Evolutionary conservation across 176 grass and related monocot genomes (phyloP).

Genomic region (Saccharum spontaneum): DNA sequence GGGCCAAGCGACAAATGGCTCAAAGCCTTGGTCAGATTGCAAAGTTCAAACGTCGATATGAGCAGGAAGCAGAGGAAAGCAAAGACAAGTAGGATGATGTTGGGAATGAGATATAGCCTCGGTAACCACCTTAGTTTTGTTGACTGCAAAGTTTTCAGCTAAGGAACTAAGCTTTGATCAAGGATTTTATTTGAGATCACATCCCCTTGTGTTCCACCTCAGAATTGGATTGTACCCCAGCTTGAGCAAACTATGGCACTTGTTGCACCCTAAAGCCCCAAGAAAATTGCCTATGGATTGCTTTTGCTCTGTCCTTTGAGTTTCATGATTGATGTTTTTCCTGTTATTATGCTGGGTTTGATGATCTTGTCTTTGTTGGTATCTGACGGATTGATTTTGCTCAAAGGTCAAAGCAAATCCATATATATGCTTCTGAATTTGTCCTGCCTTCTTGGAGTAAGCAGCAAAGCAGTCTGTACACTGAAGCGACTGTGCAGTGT

Average conservation of each 20-base stretch:
- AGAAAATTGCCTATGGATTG: not conserved
- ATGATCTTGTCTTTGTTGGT: not conserved
- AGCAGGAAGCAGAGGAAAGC: not conserved
- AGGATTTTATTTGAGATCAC: not conserved
- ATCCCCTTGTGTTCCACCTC: not conserved
- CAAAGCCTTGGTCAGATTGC: slow-evolving; percentile 45
- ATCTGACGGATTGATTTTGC: no score
- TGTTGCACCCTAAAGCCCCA: not conserved
- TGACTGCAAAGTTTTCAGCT: not conserved
- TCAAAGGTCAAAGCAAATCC: no score
- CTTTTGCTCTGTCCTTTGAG: not conserved
- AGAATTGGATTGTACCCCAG: not conserved
- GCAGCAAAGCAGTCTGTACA: no score
- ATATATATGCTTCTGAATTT: no score
- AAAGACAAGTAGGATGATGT: not conserved
- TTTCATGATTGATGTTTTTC: not conserved
- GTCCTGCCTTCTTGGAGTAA: no score
- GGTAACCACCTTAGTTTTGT: not conserved
- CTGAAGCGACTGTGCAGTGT: no score
- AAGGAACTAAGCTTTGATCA: not conserved
- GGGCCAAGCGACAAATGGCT: slow-evolving; percentile 59
- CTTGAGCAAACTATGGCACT: not conserved
- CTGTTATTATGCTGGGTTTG: not conserved
- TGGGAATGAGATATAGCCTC: not conserved
- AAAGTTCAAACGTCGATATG: slow-evolving; percentile 3